Conservation (phyloP, 192 early-diverging fungal genomes). For the Coemansia sp. region DNA sequence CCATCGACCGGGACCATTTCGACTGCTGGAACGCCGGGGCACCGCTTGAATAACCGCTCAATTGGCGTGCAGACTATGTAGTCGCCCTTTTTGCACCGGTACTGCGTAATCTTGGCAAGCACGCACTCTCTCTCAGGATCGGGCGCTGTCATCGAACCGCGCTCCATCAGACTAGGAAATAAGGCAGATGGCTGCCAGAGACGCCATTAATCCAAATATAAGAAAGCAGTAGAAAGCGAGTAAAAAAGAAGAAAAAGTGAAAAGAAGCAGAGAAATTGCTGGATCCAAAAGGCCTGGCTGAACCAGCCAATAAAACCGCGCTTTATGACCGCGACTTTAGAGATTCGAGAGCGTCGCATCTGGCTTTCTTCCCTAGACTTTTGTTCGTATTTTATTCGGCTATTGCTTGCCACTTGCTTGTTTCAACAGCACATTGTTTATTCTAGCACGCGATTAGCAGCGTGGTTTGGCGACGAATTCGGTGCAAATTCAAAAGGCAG, state of each 20-base stretch:
- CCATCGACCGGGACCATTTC: conserved; percentile 34
- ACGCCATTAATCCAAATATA: not conserved
- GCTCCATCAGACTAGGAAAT: not conserved
- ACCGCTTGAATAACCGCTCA: conserved; percentile 45
- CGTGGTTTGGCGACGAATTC: no score
- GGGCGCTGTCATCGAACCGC: not conserved
- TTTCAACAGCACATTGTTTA: no score
- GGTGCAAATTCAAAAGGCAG: no score
- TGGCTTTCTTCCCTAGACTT: no score
- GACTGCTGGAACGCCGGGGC: conserved; percentile 25
- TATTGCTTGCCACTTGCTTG: no score
- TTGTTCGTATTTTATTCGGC: no score
- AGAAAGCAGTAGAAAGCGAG: not conserved
- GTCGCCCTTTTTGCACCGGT: conserved; percentile 27
- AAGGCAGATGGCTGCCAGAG: not conserved
- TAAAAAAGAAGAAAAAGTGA: not conserved
- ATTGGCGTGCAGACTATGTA: conserved; percentile 28
- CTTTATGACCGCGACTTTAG: not conserved
- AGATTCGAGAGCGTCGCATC: no score
- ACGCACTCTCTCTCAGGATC: conserved; percentile 26
- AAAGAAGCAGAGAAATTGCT: not conserved
- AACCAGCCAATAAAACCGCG: not conserved
- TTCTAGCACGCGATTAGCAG: no score
- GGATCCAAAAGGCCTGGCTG: not conserved
- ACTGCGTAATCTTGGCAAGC: conserved; percentile 30